Conservation (phyloP, 306 rosid species). For the Inga laurina region DNA sequence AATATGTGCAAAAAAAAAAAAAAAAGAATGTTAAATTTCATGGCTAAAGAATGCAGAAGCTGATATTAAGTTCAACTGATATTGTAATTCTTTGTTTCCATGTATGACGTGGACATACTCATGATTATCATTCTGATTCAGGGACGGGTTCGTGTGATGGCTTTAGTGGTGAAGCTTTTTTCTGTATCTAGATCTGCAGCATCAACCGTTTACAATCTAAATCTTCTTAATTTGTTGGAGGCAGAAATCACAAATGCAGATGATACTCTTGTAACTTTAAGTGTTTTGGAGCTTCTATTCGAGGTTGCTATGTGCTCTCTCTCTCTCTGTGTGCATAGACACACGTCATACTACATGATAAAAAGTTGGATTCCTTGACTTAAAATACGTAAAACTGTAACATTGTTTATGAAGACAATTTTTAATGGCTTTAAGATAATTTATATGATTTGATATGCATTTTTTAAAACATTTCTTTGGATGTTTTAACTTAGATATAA, state of each 20-base stretch:
- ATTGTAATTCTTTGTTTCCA: not conserved
- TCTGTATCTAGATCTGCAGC: conserved; percentile 77
- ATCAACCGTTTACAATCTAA: conserved; percentile 57
- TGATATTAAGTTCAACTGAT: not conserved
- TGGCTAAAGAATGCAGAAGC: not conserved
- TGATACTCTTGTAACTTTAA: conserved; percentile 79
- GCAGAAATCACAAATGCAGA: conserved; percentile 64
- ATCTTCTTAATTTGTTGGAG: conserved; percentile 72
- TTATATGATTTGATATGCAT: not conserved
- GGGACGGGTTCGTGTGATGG: conserved; percentile 92
- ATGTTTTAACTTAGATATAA: not conserved
- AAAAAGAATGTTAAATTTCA: not conserved
- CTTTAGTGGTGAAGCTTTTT: conserved; percentile 85
- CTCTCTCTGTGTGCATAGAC: not conserved
- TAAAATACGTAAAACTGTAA: not conserved
- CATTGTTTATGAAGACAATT: not conserved
- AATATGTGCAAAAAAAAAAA: not conserved
- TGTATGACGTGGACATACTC: conserved; percentile 26
- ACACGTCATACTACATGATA: not conserved
- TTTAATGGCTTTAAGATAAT: not conserved
- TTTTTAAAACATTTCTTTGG: not conserved
- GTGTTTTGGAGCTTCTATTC: conserved; percentile 86
- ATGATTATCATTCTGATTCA: conserved; percentile 32
- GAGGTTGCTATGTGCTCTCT: conserved; percentile 60
- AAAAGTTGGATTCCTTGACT: not conserved